These are phyloP conservation scores for Epichloe aotearoae DNA, from an alignment of 2,329 filamentous ascomycete species.

Conservation along the genomic window DNA sequence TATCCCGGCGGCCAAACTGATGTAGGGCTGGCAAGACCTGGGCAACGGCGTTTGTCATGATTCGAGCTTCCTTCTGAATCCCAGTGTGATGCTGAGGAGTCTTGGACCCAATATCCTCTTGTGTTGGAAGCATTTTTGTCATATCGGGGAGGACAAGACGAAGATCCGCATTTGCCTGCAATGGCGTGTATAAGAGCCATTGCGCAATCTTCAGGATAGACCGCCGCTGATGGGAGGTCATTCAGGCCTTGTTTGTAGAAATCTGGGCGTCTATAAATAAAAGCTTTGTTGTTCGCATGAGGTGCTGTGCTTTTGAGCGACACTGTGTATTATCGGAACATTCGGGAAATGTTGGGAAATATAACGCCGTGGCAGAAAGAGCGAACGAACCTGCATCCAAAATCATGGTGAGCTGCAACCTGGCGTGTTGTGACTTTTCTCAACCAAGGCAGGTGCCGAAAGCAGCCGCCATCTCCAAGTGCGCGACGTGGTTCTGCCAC, in stretches of 20 bases:
- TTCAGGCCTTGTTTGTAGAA: constrained; percentile 1
- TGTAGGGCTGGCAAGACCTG: constrained; percentile 1
- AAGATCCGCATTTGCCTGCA: background rate
- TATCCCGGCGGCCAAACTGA: constrained; percentile 3
- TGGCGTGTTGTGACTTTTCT: background rate
- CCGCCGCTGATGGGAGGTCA: background rate
- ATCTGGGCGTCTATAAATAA: constrained; percentile 5
- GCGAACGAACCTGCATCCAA: background rate
- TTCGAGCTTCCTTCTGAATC: constrained; percentile 1
- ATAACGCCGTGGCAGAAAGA: background rate
- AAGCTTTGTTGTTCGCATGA: constrained; percentile 3
- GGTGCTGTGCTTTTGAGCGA: background rate
- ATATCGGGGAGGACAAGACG: constrained; percentile 4
- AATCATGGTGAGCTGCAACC: background rate
- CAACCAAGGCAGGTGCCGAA: background rate
- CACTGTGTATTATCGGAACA: background rate
- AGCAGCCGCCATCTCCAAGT: background rate
- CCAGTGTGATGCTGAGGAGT: constrained; percentile 25
- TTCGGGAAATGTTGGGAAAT: background rate
- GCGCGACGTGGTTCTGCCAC: background rate
- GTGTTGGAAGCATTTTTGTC: background rate
- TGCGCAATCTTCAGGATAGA: constrained; percentile 3
- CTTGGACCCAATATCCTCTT: constrained; percentile 29
- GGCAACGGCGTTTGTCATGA: constrained; percentile 7
- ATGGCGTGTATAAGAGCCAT: constrained; percentile 2